These are phyloP conservation scores for Diaporthe sp. DNA, from an alignment of 2,329 filamentous ascomycete species.

Conservation along the genomic window DNA sequence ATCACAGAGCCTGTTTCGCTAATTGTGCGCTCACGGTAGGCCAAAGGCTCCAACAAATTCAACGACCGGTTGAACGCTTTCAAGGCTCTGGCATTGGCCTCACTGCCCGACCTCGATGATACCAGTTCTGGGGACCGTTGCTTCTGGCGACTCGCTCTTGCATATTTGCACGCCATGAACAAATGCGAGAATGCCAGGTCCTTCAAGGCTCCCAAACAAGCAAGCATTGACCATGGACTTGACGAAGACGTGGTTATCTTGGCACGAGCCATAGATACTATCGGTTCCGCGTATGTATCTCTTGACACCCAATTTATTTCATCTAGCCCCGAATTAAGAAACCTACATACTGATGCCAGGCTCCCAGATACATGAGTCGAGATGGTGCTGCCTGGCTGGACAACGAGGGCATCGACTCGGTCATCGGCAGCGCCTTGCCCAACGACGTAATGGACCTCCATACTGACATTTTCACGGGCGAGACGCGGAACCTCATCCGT, in stretches of 20 bases:
- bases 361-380: background rate
- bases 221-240: constrained; percentile 15
- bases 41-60: background rate
- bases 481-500: constrained; percentile 16
- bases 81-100: background rate
- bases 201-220: constrained; percentile 24
- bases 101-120: background rate
- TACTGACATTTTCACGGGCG: constrained; percentile 22
- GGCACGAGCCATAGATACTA: constrained; percentile 23
- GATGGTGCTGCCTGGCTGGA: constrained; percentile 31
- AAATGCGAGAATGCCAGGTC: constrained; percentile 31
- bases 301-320: background rate
- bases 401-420: constrained; percentile 21
- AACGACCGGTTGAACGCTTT: constrained; percentile 6
- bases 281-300: constrained; percentile 16
- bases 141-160: constrained; percentile 30
- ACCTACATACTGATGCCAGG: background rate
- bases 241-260: constrained; percentile 11
- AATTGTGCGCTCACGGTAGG: background rate
- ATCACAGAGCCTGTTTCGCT: background rate
- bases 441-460: constrained; percentile 35
- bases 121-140: constrained; percentile 9
- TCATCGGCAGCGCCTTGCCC: constrained; percentile 11
- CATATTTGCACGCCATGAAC: constrained; percentile 22
- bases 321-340: background rate